phyloP scores from a whole-genome alignment of 257 asterid species.

The Solanum appendiculatum region DNA sequence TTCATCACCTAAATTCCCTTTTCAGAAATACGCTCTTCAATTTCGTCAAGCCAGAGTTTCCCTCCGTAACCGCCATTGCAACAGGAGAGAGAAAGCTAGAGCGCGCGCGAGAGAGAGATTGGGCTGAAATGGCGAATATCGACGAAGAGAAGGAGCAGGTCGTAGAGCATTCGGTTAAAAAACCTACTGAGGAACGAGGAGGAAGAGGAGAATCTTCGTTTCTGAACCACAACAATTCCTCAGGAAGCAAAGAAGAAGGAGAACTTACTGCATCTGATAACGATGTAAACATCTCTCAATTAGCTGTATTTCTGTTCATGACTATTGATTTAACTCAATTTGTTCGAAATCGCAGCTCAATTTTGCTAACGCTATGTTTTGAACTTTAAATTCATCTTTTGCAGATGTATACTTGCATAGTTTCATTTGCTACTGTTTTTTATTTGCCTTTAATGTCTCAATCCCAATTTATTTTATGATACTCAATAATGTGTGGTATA shows the following conservation, averaged over 20 bases:
- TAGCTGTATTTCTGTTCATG: neutral
- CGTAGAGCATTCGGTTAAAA: neutral
- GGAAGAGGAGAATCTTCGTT: neutral
- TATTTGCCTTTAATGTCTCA: neutral
- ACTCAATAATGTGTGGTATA: neutral
- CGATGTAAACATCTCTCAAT: neutral
- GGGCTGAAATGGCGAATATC: neutral
- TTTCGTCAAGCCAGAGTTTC: neutral
- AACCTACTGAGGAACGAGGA: neutral
- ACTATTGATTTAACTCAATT: neutral
- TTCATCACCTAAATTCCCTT: neutral
- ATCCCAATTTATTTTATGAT: neutral
- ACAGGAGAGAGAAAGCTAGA: neutral
- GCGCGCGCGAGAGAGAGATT: neutral
- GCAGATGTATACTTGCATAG: neutral
- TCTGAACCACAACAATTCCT: neutral
- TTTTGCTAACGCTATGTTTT: neutral
- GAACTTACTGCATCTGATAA: constrained; percentile 23
- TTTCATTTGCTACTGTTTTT: neutral
- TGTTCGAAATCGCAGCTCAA: neutral
- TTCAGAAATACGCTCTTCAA: neutral
- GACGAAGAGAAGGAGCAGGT: neutral
- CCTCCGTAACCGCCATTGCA: neutral
- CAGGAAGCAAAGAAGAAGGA: constrained; percentile 35
- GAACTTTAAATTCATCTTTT: neutral